phyloP scores from a whole-genome alignment of 495 filamentous ascomycete species.

The Lepidopterella palustris region DNA sequence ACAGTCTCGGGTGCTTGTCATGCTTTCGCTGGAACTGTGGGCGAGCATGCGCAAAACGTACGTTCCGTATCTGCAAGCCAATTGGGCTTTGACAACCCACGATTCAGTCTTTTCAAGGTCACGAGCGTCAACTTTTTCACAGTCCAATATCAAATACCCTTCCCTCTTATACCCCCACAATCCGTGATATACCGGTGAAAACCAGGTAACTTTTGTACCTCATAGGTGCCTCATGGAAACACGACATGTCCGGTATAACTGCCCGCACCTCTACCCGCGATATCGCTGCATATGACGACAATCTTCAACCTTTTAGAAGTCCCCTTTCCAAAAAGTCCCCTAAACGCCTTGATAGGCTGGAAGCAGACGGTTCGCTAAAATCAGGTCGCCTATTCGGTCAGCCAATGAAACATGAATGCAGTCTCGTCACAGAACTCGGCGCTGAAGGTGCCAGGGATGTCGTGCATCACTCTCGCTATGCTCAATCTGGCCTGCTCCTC shows the following conservation, averaged over 20 bases:
- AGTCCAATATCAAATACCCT: no score
- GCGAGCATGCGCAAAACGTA: neutral
- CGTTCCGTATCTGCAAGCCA: neutral
- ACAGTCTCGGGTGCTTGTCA: no score
- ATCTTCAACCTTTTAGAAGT: neutral
- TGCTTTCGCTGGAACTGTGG: no score
- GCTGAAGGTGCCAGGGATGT: neutral
- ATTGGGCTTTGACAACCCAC: neutral
- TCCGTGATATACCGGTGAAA: no score
- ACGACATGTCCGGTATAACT: neutral
- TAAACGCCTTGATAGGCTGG: neutral
- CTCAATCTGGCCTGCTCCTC: neutral
- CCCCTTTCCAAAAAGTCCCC: neutral
- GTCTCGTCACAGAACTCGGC: neutral
- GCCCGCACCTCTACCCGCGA: no score
- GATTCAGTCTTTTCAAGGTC: neutral
- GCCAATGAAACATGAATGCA: slow-evolving; percentile 2
- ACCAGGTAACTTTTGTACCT: no score
- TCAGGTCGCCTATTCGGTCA: neutral
- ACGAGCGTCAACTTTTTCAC: neutral
- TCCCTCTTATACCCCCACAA: no score
- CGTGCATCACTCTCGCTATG: neutral
- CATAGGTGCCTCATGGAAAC: neutral
- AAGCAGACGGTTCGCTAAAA: neutral
- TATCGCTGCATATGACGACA: no score